These are phyloP conservation scores for Isabelozyma rhagii DNA, from an alignment of 805 yeast species.

Conservation along the genomic window DNA sequence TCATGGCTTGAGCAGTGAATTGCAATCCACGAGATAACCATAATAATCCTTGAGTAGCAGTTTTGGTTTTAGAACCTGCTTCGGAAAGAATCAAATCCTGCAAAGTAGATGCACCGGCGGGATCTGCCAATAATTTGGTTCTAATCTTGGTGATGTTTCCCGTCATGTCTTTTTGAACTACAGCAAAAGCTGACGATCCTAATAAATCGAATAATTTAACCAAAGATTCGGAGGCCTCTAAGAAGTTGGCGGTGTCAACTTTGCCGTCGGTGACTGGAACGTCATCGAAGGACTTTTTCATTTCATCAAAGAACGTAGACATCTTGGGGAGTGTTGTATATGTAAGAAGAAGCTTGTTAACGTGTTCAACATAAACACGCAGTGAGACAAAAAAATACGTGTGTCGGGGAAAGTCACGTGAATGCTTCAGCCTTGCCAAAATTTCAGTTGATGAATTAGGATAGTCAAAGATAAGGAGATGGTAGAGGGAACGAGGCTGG, in stretches of 20 bases:
- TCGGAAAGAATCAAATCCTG: constrained; percentile 78
- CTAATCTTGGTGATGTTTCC: constrained; percentile 82
- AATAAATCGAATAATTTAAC: constrained; percentile 79
- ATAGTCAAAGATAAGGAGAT: too few species aligned
- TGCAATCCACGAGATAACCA: constrained; percentile 86
- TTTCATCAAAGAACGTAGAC: constrained; percentile 80
- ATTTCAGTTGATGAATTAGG: too few species aligned
- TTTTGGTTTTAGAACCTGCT: constrained; percentile 61
- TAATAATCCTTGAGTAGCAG: constrained; percentile 86
- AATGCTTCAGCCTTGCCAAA: too few species aligned
- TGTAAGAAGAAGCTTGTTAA: too few species aligned
- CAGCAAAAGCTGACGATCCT: constrained; percentile 80
- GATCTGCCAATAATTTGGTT: constrained; percentile 60
- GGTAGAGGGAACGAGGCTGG: too few species aligned
- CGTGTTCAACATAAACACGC: too few species aligned
- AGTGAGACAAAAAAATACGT: too few species aligned
- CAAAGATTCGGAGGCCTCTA: constrained; percentile 80
- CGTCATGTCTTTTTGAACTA: constrained; percentile 83
- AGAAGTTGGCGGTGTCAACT: constrained; percentile 69
- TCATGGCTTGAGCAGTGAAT: constrained; percentile 87
- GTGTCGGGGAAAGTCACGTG: too few species aligned
- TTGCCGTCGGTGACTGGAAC: constrained; percentile 60
- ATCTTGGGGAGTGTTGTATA: constrained; percentile 21
- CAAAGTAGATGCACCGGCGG: constrained; percentile 61
- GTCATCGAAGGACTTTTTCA: constrained; percentile 71